Evolutionary conservation across 345 rosid species (phyloP).

Genomic region (Eucalyptus decipiens): DNA sequence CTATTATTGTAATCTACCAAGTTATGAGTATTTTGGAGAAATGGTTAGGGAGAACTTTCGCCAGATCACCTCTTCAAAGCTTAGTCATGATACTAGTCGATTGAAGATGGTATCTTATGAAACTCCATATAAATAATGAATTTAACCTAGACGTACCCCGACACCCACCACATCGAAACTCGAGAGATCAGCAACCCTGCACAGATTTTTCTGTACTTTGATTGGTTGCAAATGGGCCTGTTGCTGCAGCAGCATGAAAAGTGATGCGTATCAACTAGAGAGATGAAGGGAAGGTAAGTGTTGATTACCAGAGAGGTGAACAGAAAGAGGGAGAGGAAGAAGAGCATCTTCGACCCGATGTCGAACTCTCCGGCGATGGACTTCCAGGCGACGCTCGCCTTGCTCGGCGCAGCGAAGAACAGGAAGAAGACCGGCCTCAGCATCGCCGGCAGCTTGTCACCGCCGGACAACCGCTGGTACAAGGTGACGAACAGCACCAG

Average conservation of each 20-base stretch:
- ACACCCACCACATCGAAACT: not conserved
- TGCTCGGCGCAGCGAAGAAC: constrained; percentile 27
- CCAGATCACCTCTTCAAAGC: not conserved
- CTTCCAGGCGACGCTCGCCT: constrained; percentile 40
- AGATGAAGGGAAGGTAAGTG: not conserved
- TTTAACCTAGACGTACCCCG: not conserved
- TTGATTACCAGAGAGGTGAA: constrained; percentile 45
- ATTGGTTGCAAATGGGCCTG: not conserved
- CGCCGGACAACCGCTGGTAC: constrained; percentile 18
- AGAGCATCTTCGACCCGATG: constrained; percentile 29
- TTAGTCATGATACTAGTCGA: not conserved
- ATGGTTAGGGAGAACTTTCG: not conserved
- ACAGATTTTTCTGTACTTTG: not conserved
- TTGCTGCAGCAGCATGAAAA: not conserved
- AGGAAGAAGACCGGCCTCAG: constrained; percentile 25
- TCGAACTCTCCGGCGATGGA: constrained; percentile 8
- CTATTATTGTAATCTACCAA: not conserved
- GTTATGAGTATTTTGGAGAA: not conserved
- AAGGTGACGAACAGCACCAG: constrained; percentile 35
- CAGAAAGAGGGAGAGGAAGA: constrained; percentile 48
- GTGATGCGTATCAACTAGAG: not conserved
- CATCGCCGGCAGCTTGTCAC: constrained; percentile 14
- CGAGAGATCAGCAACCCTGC: not conserved
- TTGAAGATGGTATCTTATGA: not conserved
- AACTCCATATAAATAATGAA: not conserved